phyloP scores from a whole-genome alignment of 2,329 filamentous ascomycete species.

The Myriangium duriaei region DNA sequence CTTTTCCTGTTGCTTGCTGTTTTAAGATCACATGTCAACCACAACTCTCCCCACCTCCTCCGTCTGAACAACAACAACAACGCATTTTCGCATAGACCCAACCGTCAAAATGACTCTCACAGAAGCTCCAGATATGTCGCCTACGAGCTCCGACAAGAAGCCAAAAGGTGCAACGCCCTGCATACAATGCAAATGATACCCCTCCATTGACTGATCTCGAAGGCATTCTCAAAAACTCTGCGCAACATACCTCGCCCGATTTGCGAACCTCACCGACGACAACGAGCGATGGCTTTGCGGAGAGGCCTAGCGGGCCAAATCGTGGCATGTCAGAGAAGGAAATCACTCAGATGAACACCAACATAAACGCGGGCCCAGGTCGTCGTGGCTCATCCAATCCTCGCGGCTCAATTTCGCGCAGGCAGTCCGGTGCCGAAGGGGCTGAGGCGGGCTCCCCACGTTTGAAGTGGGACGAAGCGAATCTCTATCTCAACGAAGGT shows the following conservation, averaged over 20 bases:
- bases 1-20: slow-evolving; percentile 5
- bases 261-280: slow-evolving; percentile 34
- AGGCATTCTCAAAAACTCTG: slow-evolving; percentile 92
- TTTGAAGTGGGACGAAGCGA: slow-evolving; percentile 97
- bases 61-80: not conserved
- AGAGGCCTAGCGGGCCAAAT: slow-evolving; percentile 30
- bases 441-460: slow-evolving; percentile 54
- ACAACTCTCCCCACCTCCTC: not conserved
- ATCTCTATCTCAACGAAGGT: slow-evolving; percentile 93
- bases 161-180: slow-evolving; percentile 7
- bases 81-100: not conserved
- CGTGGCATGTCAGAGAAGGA: slow-evolving; percentile 63
- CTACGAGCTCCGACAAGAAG: slow-evolving; percentile 3
- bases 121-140: slow-evolving; percentile 4
- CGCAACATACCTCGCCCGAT: slow-evolving; percentile 43
- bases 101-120: not conserved
- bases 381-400: slow-evolving; percentile 69
- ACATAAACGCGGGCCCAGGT: slow-evolving; percentile 82
- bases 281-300: slow-evolving; percentile 18
- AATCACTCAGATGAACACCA: slow-evolving; percentile 83
- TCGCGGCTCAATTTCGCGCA: slow-evolving; percentile 55
- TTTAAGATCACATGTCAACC: slow-evolving; percentile 10
- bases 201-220: not conserved
- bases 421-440: slow-evolving; percentile 48
- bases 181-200: slow-evolving; percentile 4